Evolutionary conservation across 805 yeast species (phyloP), one percentile per base, ranked within the genome.

Genomic region (Diddensiella transvaalensis): DNA sequence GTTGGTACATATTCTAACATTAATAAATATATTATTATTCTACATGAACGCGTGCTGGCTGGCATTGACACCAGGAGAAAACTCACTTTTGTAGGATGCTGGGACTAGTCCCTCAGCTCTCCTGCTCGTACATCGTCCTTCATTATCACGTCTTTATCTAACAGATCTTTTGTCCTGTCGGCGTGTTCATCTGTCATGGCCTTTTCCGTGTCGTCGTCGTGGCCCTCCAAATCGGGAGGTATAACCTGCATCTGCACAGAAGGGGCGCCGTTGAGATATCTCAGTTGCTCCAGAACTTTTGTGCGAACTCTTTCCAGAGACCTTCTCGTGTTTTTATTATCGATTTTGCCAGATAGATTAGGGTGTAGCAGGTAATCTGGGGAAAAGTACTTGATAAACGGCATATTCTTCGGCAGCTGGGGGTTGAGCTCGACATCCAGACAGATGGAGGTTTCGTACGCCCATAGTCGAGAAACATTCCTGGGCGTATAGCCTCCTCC

Each of bases 401-500:
- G 96, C 46, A 87, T 67, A 30, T 72, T 74, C 30, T 77, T 77
- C 0, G 96, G 96, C 29, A 90, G 70, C 57, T 80, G 83, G n/a
- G 83, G 69, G 22, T 87, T 86, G 59, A 91, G 71, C 42, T 83
- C 75, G 11, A 84, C 87, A 58, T 87, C 84, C 56, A 93, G 83
- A 62, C 91, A 75, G 22, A 93, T 75, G 30, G 96, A 91, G 0
- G 96, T 83, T 68, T 93, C 99, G 62, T 76, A 90, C 1, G 96
- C 80, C 98, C 99, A 91, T 10, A 95, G 78, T 57, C 99, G 75
- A 3, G 97, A 88, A 42, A 93, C 99, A 64, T 93, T 93, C 65
- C 97, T 78, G 78, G 95, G 95, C 2, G 99, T 93, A 70, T 93
- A 93, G 18, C 99, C 99, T 58, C 99, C 99, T 43, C 99, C 99